Conservation (phyloP, 2,329 filamentous ascomycete species). For the Aspergillus quadrilineatus region DNA sequence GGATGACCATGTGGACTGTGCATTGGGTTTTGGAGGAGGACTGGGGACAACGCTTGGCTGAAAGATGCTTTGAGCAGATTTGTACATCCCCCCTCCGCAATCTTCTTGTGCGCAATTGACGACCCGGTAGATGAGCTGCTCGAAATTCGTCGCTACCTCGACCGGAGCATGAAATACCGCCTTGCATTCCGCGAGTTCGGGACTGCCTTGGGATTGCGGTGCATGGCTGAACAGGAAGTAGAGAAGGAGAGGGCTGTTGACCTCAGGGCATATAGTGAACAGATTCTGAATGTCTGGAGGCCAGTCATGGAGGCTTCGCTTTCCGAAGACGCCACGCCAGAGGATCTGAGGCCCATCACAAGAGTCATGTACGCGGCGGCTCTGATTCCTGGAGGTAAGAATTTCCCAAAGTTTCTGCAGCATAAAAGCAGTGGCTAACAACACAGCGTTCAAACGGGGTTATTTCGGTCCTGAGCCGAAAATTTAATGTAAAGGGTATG, state of each 20-base stretch:
- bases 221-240: constrained; percentile 34
- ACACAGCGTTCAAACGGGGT: constrained; percentile 33
- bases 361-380: constrained; percentile 59
- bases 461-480: constrained; percentile 39
- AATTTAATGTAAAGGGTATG: not conserved
- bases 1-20: constrained; percentile 59
- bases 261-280: constrained; percentile 33
- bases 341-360: constrained; percentile 55
- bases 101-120: no score
- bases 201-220: constrained; percentile 50
- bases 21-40: constrained; percentile 52
- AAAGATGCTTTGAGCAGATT: constrained; percentile 37
- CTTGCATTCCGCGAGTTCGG: constrained; percentile 59
- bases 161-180: constrained; percentile 35
- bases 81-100: constrained; percentile 25
- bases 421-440: not conserved
- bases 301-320: constrained; percentile 40
- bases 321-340: constrained; percentile 32
- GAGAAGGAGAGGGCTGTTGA: constrained; percentile 36
- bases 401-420: no score
- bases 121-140: constrained; percentile 34
- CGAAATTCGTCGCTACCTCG: constrained; percentile 36
- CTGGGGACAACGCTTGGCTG: constrained; percentile 48
- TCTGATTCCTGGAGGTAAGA: constrained; percentile 56
- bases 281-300: constrained; percentile 40